phyloP scores from a whole-genome alignment of 2,329 filamentous ascomycete species.

The Truncatella angustata region DNA sequence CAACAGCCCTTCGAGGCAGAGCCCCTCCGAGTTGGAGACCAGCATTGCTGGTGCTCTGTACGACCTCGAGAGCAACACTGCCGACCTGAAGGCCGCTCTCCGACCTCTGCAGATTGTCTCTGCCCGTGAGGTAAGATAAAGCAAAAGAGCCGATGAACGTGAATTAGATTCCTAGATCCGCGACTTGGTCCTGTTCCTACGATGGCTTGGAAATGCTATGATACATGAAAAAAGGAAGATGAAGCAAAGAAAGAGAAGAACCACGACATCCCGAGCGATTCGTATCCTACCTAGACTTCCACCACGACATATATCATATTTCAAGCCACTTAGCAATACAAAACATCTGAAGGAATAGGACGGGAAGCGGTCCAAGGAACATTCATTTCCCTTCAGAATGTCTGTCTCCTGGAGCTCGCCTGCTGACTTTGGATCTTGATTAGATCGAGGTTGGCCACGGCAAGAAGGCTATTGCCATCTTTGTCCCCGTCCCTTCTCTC shows the following conservation, averaged over 20 bases:
- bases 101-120: conserved; percentile 98
- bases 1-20: conserved; percentile 95
- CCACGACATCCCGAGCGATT: conserved; percentile 12
- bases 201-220: conserved; percentile 9
- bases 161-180: neutral
- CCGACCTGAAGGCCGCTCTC: conserved; percentile 94
- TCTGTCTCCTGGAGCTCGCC: conserved; percentile 67
- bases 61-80: conserved; percentile 99
- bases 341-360: conserved; percentile 57
- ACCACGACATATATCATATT: too few species aligned
- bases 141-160: neutral
- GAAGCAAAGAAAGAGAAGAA: too few species aligned
- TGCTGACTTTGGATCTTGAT: conserved; percentile 67
- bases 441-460: conserved; percentile 99
- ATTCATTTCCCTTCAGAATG: conserved; percentile 25
- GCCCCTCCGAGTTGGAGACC: conserved; percentile 96
- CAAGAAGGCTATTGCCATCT: conserved; percentile 99
- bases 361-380: conserved; percentile 73
- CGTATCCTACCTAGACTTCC: too few species aligned
- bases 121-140: conserved; percentile 92
- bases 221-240: too few species aligned
- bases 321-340: neutral
- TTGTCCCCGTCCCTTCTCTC: conserved; percentile 99
- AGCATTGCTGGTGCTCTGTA: conserved; percentile 95
- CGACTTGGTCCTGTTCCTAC: conserved; percentile 9